Evolutionary conservation across 768 basidiomycete genomes (phyloP), one percentile per base, ranked within the genome.

Genomic region (Psilocybe sp.): DNA sequence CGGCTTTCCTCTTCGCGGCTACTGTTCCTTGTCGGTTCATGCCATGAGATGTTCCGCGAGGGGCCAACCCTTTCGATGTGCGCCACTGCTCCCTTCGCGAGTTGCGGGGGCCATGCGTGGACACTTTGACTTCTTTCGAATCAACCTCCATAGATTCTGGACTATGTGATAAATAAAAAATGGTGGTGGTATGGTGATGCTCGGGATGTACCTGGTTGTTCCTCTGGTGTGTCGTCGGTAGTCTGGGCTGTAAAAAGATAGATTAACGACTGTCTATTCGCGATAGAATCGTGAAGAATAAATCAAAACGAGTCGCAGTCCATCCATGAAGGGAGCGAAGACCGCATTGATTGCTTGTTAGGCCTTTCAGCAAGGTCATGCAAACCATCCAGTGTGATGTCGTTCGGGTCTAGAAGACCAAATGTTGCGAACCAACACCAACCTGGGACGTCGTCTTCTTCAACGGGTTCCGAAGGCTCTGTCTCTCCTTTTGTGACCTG

Each of bases 81-180:
- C 91, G 73, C 92, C 92, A 95, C 56, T 82, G 75, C 63, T 92
- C 92, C 54, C 89, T 76, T 52, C 92, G 74, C 42, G 89, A 87
- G 44, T 76, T 73, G 31, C 91, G 81, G 2, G 85, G 79, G 11
- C 92, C 92, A 59, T 93, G 89, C 2, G 92, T 95, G 8, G 92
- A 93, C 54, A 93, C 75, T 16, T 63, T 64, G 43, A 63, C 64
- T 4, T 58, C 56, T 40, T 66, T 66, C 19, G 65, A 47, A 44
- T 89, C 85, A 37, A 84, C 60, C 46, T 72, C 69, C 82, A 85
- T 86, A 4, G 69, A 66, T 53, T 80, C 83, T 77, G 56, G 36
- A 33, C 20, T 23, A 41, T 38, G 44, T 50, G 39, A 48, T 53
- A 28, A 44, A 40, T 50, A 42, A 46, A 58, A 56, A 58, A 57